Base-by-base conservation (phyloP, 495 filamentous ascomycete species). In the Penicillium nucicola region DNA sequence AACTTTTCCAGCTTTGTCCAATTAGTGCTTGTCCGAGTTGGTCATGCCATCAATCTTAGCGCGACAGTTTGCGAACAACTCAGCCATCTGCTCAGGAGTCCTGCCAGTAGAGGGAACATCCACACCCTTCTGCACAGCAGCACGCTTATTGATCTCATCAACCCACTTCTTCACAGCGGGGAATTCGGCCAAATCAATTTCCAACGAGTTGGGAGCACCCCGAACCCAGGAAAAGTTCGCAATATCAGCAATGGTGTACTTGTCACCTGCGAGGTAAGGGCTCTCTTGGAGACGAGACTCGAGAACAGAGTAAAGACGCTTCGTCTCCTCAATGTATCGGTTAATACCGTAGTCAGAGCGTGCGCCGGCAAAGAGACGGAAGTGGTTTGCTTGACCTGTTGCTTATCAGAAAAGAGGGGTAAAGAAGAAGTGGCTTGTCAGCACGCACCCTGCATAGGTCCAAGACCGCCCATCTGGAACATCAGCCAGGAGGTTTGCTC, bases 401-500 rank as follows among this genome's bases (percentile, higher is more conserved):
- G 10, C 11, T 30, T 10, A 50, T 34, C 8, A 50, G 14, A n/a
- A 9, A 48, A 28, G 6, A 4, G 7, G 6, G 13, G 28, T 12
- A 14, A 14, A 17, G 14, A 3, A 12, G 11, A 13, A 14, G 20
- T 41, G 17, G 8, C 0, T 22, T 15, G 15, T 20, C 25, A 28
- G 0, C 25, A 40, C 50, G 6, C 48, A 68, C 67, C 62, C 39
- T 72, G 69, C 63, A 71, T 73, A 2, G 71, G 72, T 14, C 72
- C 70, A 10, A 74, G 31, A 0, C 72, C 70, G 9, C 60, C 66
- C 58, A 71, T 71, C 56, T 74, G 66, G 55, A 69, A 79, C 47
- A 73, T 63, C 9, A 79, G 20, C 75, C 76, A 79, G 32, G 65
- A 67, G 3, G 74, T 48, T 56, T 72, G 67, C 58, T 77, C 73